A percentile compares a stretch with the other conserved stretches of the same genome.
Evolutionary conservation across 805 yeast species (phyloP).

Genomic region (Wickerhamiella occidentalis): DNA sequence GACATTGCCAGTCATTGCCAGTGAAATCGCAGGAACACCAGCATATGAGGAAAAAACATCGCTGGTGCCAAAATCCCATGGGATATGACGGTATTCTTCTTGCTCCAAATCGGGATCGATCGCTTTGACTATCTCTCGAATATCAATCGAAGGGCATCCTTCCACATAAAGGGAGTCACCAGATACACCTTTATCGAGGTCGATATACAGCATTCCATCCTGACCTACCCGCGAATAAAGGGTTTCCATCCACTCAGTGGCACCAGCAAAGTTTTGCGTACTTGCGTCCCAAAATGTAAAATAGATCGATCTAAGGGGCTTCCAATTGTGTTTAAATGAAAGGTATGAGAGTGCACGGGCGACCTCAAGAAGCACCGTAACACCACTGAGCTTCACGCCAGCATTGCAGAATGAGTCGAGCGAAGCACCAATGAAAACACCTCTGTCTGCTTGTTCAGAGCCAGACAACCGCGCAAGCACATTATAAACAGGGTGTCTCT

Average conservation of each 20-base stretch:
- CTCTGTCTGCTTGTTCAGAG: conserved; percentile 56
- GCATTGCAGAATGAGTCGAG: conserved; percentile 71
- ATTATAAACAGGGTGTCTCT: conserved; percentile 60
- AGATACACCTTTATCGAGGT: conserved; percentile 53
- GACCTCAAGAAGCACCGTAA: conserved; percentile 58
- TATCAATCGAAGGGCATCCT: conserved; percentile 45
- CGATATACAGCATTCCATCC: conserved; percentile 60
- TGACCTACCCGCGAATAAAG: conserved; percentile 41
- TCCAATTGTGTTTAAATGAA: conserved; percentile 58
- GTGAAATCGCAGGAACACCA: conserved; percentile 60
- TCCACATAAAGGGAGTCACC: conserved; percentile 41
- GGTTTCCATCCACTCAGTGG: conserved; percentile 62
- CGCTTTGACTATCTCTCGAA: conserved; percentile 38
- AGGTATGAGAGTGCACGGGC: conserved; percentile 55
- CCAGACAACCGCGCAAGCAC: conserved; percentile 69
- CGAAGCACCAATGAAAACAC: conserved; percentile 64
- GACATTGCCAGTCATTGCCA: conserved; percentile 36
- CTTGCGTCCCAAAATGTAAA: conserved; percentile 78
- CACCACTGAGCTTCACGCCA: conserved; percentile 60
- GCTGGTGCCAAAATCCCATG: conserved; percentile 40
- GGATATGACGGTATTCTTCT: neutral
- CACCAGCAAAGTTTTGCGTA: conserved; percentile 70
- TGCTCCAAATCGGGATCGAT: conserved; percentile 20
- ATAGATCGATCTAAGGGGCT: conserved; percentile 68
- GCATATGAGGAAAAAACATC: conserved; percentile 50